Evolutionary conservation across 495 filamentous ascomycete genomes (phyloP), one percentile per base, ranked within the genome.

Genomic region (Neurospora hispaniola): DNA sequence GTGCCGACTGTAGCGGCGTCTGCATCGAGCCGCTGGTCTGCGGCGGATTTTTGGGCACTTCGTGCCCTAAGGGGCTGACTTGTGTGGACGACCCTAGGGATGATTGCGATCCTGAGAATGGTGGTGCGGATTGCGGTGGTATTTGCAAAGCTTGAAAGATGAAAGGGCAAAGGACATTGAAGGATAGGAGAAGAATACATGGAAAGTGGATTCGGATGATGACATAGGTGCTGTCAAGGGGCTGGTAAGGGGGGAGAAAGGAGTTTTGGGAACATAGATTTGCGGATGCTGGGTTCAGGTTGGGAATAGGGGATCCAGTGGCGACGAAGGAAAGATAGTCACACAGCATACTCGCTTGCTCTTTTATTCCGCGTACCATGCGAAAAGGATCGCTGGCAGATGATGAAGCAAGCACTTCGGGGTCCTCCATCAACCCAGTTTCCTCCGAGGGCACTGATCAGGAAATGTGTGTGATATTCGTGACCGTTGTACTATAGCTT

Each of bases 31-130:
- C 77, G 20, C 35, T 46, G 14, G 76, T 81, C 42, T 81, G 80
- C 42, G 79, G 80, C 7, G 80, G 80, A 9, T 73, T 81, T 11
- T 76, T 76, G 3, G 80, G 75, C n/a, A 66, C 77, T 31, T 23
- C 0, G 5, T 81, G 80, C 73, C 75, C 59, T 2, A 69, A 72
- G 16, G 74, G 73, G 11, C 74, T 75, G 77, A 70, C 70, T 9
- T 81, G 79, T 43, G 66, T 81, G 20, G 78, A 81, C 54, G 77
- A 81, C 38, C 78, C 79, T 12, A 41, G 73, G 20, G 79, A 81
- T 69, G 76, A 78, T n/a, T 80, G 79, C 54, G 74, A 77, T 70
- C 74, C 73, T 12, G 3, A 42, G 44, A 77, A 76, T 11, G 79
- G 79, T 2, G 79, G 79, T 1, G 74, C 75, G 6, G 78, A 80